Conservation (phyloP, 139 green algal species). For the Picochlorum costavermella region DNA sequence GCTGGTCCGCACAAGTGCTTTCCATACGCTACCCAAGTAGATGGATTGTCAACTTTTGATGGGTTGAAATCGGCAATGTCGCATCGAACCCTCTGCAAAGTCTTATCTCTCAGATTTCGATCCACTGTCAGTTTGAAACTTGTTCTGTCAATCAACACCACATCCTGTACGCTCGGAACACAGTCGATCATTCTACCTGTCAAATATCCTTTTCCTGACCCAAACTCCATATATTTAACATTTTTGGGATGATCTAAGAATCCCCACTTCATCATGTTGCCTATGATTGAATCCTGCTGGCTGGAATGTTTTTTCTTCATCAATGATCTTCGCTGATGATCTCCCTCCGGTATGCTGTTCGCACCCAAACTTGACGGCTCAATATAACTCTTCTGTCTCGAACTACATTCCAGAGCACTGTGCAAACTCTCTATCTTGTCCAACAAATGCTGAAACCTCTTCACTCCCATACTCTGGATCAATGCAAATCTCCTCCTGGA, state of each 20-base stretch:
- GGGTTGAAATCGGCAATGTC: conserved; percentile 58
- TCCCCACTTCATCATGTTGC: conserved; percentile 9
- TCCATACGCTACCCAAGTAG: conserved; percentile 44
- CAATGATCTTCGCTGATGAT: conserved; percentile 21
- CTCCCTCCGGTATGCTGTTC: conserved; percentile 10
- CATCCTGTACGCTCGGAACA: neutral
- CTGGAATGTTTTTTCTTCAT: conserved; percentile 10
- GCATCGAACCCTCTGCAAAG: conserved; percentile 35
- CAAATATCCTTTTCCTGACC: conserved; percentile 67
- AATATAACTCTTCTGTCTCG: no score
- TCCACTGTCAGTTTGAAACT: conserved; percentile 38
- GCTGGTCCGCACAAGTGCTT: conserved; percentile 78
- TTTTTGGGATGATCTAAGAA: conserved; percentile 11
- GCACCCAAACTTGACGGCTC: no score
- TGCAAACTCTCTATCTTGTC: no score
- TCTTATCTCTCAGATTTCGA: conserved; percentile 24
- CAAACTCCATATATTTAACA: conserved; percentile 51
- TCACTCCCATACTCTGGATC: no score
- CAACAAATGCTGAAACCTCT: no score
- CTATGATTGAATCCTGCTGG: conserved; percentile 15
- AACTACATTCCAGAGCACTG: no score
- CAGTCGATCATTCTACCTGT: conserved; percentile 29
- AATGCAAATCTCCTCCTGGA: conserved; percentile 1
- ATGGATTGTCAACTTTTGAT: neutral
- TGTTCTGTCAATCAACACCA: conserved; percentile 34